A percentile compares a stretch with the other conserved stretches of the same genome.
Conservation (phyloP, 371 early-diverging fungal genomes). For the Circinella minor region DNA sequence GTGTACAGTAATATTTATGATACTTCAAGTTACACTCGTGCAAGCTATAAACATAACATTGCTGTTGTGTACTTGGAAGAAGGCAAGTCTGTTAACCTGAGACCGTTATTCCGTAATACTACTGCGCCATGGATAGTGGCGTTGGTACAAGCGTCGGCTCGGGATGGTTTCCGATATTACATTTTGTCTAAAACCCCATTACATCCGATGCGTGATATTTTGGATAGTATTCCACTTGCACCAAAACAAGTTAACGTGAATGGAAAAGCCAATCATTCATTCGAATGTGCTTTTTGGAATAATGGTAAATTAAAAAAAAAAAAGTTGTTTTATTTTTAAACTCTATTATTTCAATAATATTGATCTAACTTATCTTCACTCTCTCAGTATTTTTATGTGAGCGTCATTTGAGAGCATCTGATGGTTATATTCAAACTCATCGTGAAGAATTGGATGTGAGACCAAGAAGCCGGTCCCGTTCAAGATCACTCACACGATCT, state of each 20-base stretch:
- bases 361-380: no score
- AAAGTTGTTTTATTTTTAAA: no score
- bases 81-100: conserved; percentile 17
- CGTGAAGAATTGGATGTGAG: conserved; percentile 24
- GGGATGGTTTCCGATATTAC: conserved; percentile 37
- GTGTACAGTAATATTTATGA: conserved; percentile 35
- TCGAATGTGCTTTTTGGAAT: conserved; percentile 54
- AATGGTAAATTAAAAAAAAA: conserved; percentile 29
- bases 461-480: conserved; percentile 38
- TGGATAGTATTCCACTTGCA: neutral
- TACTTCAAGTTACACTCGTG: conserved; percentile 27
- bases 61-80: conserved; percentile 51
- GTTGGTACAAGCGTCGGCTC: conserved; percentile 38
- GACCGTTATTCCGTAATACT: conserved; percentile 10
- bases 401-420: conserved; percentile 31
- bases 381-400: conserved; percentile 44
- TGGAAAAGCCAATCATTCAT: conserved; percentile 31
- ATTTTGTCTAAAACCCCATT: conserved; percentile 27
- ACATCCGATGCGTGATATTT: neutral
- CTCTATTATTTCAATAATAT: no score
- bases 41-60: conserved; percentile 48
- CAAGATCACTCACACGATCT: conserved; percentile 45
- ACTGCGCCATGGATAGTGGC: conserved; percentile 46
- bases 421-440: conserved; percentile 29
- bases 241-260: neutral